Conservation (phyloP, 768 basidiomycete species). For the Lentinula aciculospora region DNA sequence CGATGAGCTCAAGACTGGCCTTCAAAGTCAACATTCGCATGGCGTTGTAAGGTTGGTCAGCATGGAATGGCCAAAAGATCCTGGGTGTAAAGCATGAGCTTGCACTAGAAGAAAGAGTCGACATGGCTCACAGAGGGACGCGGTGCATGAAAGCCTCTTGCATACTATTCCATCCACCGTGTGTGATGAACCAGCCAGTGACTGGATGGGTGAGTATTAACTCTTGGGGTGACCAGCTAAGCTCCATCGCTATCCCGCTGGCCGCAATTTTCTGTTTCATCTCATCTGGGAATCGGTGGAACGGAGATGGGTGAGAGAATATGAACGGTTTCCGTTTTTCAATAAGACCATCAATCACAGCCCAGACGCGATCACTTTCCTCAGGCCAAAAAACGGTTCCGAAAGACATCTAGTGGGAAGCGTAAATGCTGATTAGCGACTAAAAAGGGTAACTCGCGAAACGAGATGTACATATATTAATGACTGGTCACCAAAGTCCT, state of each 20-base stretch:
- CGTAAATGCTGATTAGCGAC: not conserved
- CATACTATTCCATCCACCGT: slow-evolving; percentile 7
- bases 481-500: not conserved
- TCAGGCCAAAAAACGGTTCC: slow-evolving; percentile 3
- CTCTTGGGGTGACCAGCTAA: not conserved
- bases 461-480: slow-evolving; percentile 8
- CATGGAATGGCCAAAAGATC: slow-evolving; percentile 5
- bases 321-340: slow-evolving; percentile 1
- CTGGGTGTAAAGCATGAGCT: not conserved
- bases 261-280: not conserved
- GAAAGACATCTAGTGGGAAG: not conserved
- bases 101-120: not conserved
- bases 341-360: slow-evolving; percentile 3
- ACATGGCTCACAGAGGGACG: slow-evolving; percentile 1
- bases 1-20: slow-evolving; percentile 2
- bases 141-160: not conserved
- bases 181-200: slow-evolving; percentile 5
- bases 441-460: not conserved
- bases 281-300: not conserved
- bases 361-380: not conserved
- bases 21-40: not conserved
- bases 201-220: slow-evolving; percentile 1
- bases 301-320: slow-evolving; percentile 3
- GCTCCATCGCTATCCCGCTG: slow-evolving; percentile 1
- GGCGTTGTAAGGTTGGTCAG: slow-evolving; percentile 6